Conservation (phyloP, 208 protist genomes). For the Crithidia thermophila region DNA sequence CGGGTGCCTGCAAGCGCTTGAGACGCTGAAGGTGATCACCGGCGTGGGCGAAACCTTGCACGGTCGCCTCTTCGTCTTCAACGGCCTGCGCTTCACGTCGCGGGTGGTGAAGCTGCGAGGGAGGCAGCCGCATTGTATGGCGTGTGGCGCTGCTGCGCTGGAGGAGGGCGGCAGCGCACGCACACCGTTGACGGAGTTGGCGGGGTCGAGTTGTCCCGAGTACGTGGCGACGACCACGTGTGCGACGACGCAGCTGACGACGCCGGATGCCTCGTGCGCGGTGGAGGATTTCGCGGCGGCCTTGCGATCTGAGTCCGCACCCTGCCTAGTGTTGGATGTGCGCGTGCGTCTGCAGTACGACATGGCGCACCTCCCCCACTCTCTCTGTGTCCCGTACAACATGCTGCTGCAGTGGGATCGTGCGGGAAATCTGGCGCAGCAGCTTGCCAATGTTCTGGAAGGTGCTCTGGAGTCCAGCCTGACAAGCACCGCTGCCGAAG, state of each 20-base stretch:
- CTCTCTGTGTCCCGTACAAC: slow-evolving; percentile 59
- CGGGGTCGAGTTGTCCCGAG: slow-evolving; percentile 42
- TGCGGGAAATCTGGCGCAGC: neutral
- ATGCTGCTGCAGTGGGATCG: slow-evolving; percentile 53
- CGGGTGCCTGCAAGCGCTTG: slow-evolving; percentile 94
- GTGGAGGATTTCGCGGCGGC: slow-evolving; percentile 5
- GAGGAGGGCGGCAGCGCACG: too few relatives aligned
- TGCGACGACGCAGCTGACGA: neutral
- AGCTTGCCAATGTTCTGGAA: slow-evolving; percentile 13
- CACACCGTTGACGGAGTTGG: slow-evolving; percentile 23
- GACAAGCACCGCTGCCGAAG: neutral
- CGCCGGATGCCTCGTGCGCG: slow-evolving; percentile 3
- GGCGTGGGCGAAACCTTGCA: slow-evolving; percentile 64
- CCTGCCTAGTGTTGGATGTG: slow-evolving; percentile 60
- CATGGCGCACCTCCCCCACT: slow-evolving; percentile 76
- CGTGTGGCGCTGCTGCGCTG: slow-evolving; percentile 52
- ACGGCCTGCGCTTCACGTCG: slow-evolving; percentile 68
- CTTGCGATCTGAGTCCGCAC: neutral
- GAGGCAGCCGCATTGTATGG: slow-evolving; percentile 53
- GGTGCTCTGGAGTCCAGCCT: neutral
- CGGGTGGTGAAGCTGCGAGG: slow-evolving; percentile 76
- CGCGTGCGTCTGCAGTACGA: slow-evolving; percentile 71
- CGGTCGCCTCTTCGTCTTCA: slow-evolving; percentile 88
- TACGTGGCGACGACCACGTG: slow-evolving; percentile 42
- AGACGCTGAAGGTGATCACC: slow-evolving; percentile 89